Conservation (phyloP, 1,284 basidiomycete genomes). For the Trametes polyzona region DNA sequence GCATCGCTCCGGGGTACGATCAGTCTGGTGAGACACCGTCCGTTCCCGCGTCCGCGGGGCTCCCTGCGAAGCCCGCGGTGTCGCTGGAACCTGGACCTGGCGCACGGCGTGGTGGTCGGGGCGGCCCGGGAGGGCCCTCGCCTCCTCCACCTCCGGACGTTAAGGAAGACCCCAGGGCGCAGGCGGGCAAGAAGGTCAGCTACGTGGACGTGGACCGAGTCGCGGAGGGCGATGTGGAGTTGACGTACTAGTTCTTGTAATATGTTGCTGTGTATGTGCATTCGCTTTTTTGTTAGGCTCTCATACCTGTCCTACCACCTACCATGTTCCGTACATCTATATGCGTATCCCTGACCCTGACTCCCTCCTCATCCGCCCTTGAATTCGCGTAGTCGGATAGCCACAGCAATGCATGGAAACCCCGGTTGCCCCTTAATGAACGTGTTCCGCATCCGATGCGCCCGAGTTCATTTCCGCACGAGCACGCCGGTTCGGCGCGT, state of each 20-base stretch:
- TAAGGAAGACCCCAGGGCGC: slow-evolving; percentile 86
- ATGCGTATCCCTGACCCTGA: neutral
- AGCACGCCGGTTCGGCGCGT: slow-evolving; percentile 12
- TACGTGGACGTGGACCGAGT: slow-evolving; percentile 89
- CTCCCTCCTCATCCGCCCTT: too few relatives aligned
- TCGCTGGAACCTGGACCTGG: slow-evolving; percentile 60
- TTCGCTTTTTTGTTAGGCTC: slow-evolving; percentile 11
- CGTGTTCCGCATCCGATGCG: neutral
- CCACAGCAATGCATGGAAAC: slow-evolving; percentile 15
- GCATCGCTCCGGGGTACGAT: slow-evolving; percentile 62
- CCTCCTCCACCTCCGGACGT: slow-evolving; percentile 83
- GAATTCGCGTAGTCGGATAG: neutral
- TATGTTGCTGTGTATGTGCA: slow-evolving; percentile 26
- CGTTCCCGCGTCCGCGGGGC: slow-evolving; percentile 65
- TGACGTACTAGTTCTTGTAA: slow-evolving; percentile 62
- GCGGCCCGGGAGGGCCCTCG: slow-evolving; percentile 50
- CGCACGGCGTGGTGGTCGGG: slow-evolving; percentile 39
- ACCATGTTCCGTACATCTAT: neutral
- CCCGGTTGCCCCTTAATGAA: slow-evolving; percentile 10
- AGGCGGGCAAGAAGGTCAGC: slow-evolving; percentile 79
- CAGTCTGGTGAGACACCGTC: slow-evolving; percentile 44
- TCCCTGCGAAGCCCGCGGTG: slow-evolving; percentile 75
- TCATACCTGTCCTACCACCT: neutral
- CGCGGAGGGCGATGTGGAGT: slow-evolving; percentile 83
- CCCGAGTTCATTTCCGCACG: slow-evolving; percentile 20